Base-by-base conservation (phyloP, 768 basidiomycete species). In the Pleurotus cornucopiae region DNA sequence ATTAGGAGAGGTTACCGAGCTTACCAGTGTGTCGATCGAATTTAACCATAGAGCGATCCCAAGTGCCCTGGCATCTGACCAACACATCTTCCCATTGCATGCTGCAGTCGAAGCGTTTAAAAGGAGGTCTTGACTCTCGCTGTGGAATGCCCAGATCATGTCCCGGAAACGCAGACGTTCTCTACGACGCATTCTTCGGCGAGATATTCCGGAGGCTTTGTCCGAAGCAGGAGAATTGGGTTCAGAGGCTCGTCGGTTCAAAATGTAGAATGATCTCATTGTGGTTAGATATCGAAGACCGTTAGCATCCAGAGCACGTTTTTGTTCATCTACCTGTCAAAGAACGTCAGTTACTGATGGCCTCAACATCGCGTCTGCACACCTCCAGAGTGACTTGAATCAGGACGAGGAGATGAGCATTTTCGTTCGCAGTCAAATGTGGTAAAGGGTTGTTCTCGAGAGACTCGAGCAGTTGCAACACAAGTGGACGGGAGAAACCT, bases 121-220 rank as follows among this genome's bases (percentile, higher is more conserved):
- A 4, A 99, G 69, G 45, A 98, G 68, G 14, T 89, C 92, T 64
- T 99, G 94, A 64, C 86, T 91, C 69, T 97, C 94, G 65, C 94
- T 97, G 63, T 97, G 90, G 67, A 89, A 95, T 0, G 95, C 96
- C 95, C 96, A 99, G 23, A 98, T 79, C 75, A 98, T 92, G 68
- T 99, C 96, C 34, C 97, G 84, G 69, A 89, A 94, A 18, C 91
- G 84, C 46, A 96, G 77, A n/a, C 92, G 81, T 64, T 88, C 84
- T 62, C 91, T 75, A 62, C 82, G 77, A 25, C 79, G 84, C 40
- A 81, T 78, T 59, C 71, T 72, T 37, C 73, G 72, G n/a, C 74
- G 74, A 12, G 74, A 14, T 40, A 21, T 53, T 11, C 25, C 25
- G 6, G n/a, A 30, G 48, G n/a, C 51, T 66, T 1, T 68, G 60